Percentiles rank a stretch among this genome's conserved stretches.
These are phyloP conservation scores for Ophiorrhiza pumila DNA, from an alignment of 257 asterid genomes.

Conservation along the genomic window DNA sequence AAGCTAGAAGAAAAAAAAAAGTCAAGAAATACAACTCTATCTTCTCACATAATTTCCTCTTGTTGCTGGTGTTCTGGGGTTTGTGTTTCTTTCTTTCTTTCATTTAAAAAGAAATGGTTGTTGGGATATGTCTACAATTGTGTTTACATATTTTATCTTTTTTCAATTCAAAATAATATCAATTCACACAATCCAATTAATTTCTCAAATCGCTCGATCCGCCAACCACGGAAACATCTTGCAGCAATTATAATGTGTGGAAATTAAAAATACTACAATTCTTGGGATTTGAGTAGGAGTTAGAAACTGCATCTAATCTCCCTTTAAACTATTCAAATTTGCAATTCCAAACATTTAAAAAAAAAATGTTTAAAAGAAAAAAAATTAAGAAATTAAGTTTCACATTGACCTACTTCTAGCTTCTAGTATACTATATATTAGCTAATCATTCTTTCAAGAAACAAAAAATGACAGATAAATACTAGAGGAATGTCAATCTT, in stretches of 20 bases:
- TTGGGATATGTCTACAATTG: background rate
- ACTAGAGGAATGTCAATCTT: slow-evolving; percentile 14
- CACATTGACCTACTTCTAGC: background rate
- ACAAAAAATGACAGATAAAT: slow-evolving; percentile 4
- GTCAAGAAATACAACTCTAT: background rate
- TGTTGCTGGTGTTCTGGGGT: background rate
- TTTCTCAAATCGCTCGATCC: slow-evolving; percentile 51
- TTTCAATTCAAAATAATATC: background rate
- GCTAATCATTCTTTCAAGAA: too few species aligned
- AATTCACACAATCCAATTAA: slow-evolving; percentile 17
- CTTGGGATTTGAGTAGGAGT: slow-evolving; percentile 22
- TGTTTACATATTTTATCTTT: background rate
- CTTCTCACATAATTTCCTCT: background rate
- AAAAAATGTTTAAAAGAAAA: too few species aligned
- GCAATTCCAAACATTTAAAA: too few species aligned
- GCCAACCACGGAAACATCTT: slow-evolving; percentile 51
- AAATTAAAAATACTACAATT: background rate
- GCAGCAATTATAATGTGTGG: slow-evolving; percentile 7
- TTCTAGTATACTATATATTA: too few species aligned
- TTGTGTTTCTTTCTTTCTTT: background rate
- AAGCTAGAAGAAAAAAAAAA: background rate
- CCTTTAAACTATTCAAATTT: too few species aligned
- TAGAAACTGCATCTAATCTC: slow-evolving; percentile 10
- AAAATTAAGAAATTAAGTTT: too few species aligned
- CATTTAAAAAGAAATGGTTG: background rate